These are phyloP conservation scores for Purshia tridentata DNA, from an alignment of 306 rosid genomes.

Conservation along the genomic window DNA sequence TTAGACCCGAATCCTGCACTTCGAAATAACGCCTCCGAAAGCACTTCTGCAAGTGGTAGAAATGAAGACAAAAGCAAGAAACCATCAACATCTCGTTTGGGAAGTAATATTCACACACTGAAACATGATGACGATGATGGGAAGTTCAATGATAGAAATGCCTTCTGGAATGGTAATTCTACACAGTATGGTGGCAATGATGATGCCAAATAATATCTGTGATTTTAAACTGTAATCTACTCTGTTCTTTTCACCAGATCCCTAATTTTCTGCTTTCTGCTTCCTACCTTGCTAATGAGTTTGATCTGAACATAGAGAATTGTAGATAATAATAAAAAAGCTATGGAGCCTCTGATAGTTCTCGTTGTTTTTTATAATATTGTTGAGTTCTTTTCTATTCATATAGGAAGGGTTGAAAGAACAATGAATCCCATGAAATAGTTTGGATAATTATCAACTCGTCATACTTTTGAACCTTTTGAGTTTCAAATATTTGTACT, in stretches of 20 bases:
- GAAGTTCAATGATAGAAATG: slow-evolving; percentile 39
- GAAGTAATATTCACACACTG: slow-evolving; percentile 54
- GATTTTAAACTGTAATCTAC: not conserved
- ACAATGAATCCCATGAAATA: not conserved
- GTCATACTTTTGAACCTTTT: too few relatives aligned
- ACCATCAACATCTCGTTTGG: slow-evolving; percentile 33
- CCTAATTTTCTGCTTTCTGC: not conserved
- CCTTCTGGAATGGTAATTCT: slow-evolving; percentile 68
- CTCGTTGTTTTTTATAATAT: too few relatives aligned
- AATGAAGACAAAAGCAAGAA: slow-evolving; percentile 22
- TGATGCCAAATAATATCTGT: slow-evolving; percentile 28
- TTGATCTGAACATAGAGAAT: not conserved
- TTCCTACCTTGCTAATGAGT: not conserved
- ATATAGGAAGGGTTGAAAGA: not conserved
- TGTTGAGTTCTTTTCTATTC: not conserved
- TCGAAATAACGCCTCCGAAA: slow-evolving; percentile 16
- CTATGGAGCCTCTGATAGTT: not conserved
- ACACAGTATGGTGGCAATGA: slow-evolving; percentile 54
- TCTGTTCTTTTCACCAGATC: not conserved
- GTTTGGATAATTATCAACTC: not conserved
- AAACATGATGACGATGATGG: slow-evolving; percentile 52
- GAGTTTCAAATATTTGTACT: too few relatives aligned
- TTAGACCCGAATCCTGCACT: slow-evolving; percentile 35
- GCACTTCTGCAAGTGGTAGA: slow-evolving; percentile 17
- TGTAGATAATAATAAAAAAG: not conserved